Conservation (phyloP, 2,329 filamentous ascomycete genomes). For the Mycosphaerella sp. region DNA sequence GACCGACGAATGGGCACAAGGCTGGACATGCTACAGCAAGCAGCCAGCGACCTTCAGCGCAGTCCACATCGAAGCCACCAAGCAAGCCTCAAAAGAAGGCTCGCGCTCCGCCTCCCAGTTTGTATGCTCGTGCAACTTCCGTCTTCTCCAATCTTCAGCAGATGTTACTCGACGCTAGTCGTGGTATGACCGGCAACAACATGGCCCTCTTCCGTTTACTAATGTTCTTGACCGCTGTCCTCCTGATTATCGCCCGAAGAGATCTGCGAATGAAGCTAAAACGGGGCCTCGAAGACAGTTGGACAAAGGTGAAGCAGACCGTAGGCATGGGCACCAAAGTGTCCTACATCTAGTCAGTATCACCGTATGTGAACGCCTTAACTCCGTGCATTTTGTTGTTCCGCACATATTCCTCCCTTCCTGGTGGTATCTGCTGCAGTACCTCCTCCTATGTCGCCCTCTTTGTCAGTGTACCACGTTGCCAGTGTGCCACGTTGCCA, state of each 20-base stretch:
- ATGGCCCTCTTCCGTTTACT: constrained; percentile 55
- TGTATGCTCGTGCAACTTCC: constrained; percentile 26
- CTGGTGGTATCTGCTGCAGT: too few species aligned
- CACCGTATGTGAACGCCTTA: neutral
- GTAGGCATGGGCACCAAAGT: constrained; percentile 97
- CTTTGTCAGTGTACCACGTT: too few species aligned
- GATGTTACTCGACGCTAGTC: constrained; percentile 36
- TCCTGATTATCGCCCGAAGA: constrained; percentile 67
- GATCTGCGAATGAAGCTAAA: constrained; percentile 69
- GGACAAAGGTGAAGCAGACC: constrained; percentile 76
- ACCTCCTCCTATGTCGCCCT: too few species aligned
- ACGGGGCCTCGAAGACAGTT: constrained; percentile 60
- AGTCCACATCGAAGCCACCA: constrained; percentile 17
- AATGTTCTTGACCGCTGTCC: constrained; percentile 70
- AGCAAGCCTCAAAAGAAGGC: constrained; percentile 20
- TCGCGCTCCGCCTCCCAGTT: constrained; percentile 15
- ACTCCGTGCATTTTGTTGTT: neutral
- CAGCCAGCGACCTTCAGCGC: constrained; percentile 7
- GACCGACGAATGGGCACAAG: constrained; percentile 6
- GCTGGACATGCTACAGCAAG: constrained; percentile 4
- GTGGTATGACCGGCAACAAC: constrained; percentile 49
- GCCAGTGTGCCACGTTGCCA: too few species aligned
- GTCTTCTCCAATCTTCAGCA: constrained; percentile 44
- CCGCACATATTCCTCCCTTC: too few species aligned
- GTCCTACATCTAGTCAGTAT: constrained; percentile 68